Conservation (phyloP, 176 grass and related monocot genomes). For the Poa annua region DNA sequence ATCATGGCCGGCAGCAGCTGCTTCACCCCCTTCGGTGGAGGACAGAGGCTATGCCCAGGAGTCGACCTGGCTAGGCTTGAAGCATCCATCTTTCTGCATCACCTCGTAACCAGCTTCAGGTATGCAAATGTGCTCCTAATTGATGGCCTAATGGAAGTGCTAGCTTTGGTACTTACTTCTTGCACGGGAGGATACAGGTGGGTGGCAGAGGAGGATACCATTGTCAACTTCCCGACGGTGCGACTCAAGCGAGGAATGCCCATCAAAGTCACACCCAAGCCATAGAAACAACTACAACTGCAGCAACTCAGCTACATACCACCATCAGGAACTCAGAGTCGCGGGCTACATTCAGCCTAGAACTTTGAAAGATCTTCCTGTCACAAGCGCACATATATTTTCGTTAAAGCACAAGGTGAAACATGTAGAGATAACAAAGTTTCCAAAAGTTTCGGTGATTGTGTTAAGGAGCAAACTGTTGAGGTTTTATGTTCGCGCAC, state of each 20-base stretch:
- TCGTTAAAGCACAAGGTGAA: not conserved
- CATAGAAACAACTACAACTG: not conserved
- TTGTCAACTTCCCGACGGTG: constrained; percentile 94
- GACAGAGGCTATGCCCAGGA: constrained; percentile 95
- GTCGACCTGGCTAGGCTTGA: constrained; percentile 97
- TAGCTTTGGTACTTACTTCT: not conserved
- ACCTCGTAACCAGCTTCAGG: constrained; percentile 97
- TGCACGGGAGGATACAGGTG: constrained; percentile 53
- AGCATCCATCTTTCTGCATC: constrained; percentile 97
- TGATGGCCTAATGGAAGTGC: not conserved
- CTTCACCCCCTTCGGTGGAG: constrained; percentile 96
- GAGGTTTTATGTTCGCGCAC: not conserved
- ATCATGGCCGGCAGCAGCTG: constrained; percentile 52
- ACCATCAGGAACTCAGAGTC: not conserved
- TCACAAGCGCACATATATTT: not conserved
- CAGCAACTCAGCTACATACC: not conserved
- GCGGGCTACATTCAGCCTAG: not conserved
- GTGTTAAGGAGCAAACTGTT: not conserved
- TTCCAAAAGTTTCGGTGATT: no score
- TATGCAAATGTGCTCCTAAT: constrained; percentile 38
- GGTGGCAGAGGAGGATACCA: constrained; percentile 85
- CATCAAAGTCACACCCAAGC: constrained; percentile 52
- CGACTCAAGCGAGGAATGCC: constrained; percentile 87
- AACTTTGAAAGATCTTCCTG: not conserved
- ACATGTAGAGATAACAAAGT: not conserved